Conservation (phyloP, 139 green algal genomes). For the Chlorella sorokiniana region DNA sequence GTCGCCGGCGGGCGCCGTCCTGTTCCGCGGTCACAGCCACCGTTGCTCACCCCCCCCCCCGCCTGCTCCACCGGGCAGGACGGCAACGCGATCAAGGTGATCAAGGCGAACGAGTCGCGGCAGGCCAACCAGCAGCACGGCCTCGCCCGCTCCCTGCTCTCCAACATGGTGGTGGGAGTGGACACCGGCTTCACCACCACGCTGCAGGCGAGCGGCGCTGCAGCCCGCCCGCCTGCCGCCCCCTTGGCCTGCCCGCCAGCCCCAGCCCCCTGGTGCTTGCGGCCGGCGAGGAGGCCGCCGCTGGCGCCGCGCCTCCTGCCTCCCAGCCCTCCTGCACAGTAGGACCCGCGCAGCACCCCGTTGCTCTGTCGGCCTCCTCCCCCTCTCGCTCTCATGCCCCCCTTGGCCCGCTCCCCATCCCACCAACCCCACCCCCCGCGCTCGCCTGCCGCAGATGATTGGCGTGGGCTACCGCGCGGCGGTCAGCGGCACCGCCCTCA, state of each 20-base stretch:
- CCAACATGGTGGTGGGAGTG: constrained; percentile 95
- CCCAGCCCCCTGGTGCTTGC: too few species aligned
- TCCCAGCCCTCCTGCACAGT: too few species aligned
- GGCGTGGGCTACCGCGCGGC: constrained; percentile 91
- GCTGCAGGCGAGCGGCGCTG: not conserved
- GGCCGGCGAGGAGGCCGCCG: too few species aligned
- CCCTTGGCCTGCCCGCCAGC: not conserved
- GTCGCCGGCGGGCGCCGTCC: too few species aligned
- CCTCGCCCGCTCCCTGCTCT: constrained; percentile 75
- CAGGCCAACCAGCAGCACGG: constrained; percentile 68
- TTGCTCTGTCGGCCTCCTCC: not conserved
- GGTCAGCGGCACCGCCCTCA: constrained; percentile 76
- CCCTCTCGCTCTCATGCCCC: not conserved
- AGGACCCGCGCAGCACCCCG: too few species aligned
- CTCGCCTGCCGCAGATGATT: constrained; percentile 16
- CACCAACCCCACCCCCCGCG: not conserved
- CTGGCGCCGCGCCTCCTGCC: too few species aligned
- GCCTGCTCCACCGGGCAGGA: constrained; percentile 42
- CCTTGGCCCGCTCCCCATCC: not conserved
- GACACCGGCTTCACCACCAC: constrained; percentile 80
- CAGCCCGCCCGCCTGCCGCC: not conserved
- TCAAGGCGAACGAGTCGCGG: constrained; percentile 48
- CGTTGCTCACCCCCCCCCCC: not conserved
- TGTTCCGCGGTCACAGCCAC: not conserved
- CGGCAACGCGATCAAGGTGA: constrained; percentile 59